These are phyloP conservation scores for Fusarium camptoceras DNA, from an alignment of 2,329 filamentous ascomycete species.

Conservation along the genomic window DNA sequence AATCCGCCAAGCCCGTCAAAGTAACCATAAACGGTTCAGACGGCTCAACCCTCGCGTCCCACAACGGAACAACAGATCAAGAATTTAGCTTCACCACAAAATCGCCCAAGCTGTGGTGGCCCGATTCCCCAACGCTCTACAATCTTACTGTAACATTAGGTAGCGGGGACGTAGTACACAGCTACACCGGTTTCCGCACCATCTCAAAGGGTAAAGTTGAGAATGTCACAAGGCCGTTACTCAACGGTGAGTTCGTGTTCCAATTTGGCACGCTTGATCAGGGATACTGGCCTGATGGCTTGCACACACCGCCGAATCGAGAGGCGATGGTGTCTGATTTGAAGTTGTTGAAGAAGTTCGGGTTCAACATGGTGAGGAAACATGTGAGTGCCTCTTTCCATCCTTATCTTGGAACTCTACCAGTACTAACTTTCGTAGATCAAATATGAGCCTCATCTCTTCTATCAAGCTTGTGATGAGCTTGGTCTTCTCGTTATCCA, in stretches of 20 bases:
- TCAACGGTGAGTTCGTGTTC: constrained; percentile 78
- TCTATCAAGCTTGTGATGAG: constrained; percentile 75
- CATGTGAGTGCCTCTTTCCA: constrained; percentile 63
- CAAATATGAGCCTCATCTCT: constrained; percentile 75
- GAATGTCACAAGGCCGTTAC: constrained; percentile 69
- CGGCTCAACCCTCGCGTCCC: constrained; percentile 2
- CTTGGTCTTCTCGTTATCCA: constrained; percentile 75
- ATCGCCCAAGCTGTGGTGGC: constrained; percentile 72
- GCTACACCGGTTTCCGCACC: constrained; percentile 77
- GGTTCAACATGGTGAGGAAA: constrained; percentile 78
- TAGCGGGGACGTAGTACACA: constrained; percentile 63
- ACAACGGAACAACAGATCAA: constrained; percentile 54
- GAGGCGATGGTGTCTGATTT: constrained; percentile 78
- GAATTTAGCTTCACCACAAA: constrained; percentile 67
- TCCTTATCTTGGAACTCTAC: fast-evolving
- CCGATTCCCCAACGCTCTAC: constrained; percentile 71
- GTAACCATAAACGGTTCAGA: not conserved
- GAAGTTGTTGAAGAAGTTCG: constrained; percentile 71
- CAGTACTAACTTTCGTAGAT: constrained; percentile 55
- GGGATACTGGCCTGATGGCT: constrained; percentile 77
- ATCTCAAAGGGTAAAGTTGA: constrained; percentile 67
- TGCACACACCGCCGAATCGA: constrained; percentile 72
- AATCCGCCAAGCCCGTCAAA: not conserved
- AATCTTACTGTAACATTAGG: constrained; percentile 68
- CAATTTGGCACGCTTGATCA: constrained; percentile 77